These are phyloP conservation scores for Termitomyces sp. DNA, from an alignment of 768 basidiomycete species.

Conservation along the genomic window DNA sequence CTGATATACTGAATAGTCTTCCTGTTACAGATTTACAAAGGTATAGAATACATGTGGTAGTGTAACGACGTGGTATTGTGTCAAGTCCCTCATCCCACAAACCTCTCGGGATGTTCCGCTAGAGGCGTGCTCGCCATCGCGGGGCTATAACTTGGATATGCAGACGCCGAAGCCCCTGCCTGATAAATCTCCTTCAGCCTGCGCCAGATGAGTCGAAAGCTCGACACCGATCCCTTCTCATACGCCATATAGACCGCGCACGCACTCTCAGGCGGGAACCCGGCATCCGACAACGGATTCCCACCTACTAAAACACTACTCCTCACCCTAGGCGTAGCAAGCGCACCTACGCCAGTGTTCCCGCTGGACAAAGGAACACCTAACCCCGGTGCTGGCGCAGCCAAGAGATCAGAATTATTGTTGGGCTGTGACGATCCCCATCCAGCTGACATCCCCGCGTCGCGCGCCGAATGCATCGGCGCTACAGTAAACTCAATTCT, in stretches of 20 bases:
- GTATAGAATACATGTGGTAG: neutral
- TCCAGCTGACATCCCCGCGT: neutral
- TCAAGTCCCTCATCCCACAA: constrained; percentile 20
- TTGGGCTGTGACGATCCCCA: constrained; percentile 4
- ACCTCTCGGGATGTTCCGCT: constrained; percentile 38
- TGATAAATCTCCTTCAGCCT: constrained; percentile 70
- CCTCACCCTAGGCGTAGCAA: constrained; percentile 19
- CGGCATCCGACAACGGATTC: constrained; percentile 15
- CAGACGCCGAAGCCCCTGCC: constrained; percentile 26
- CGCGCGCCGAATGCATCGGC: constrained; percentile 18
- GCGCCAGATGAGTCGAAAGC: constrained; percentile 76
- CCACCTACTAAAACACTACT: constrained; percentile 20
- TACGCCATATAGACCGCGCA: constrained; percentile 77
- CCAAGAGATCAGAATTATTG: constrained; percentile 8
- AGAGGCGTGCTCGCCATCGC: constrained; percentile 37
- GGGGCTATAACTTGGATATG: constrained; percentile 34
- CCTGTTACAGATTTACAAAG: neutral
- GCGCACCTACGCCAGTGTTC: neutral
- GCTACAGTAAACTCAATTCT: constrained; percentile 65
- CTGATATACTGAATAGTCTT: no score
- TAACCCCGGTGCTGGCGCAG: constrained; percentile 11
- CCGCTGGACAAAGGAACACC: neutral
- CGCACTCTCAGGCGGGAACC: constrained; percentile 34
- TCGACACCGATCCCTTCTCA: constrained; percentile 89
- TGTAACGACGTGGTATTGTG: neutral